Evolutionary conservation across 768 basidiomycete genomes (phyloP), one percentile per base, ranked within the genome.

Genomic region (Lentinula boryana): DNA sequence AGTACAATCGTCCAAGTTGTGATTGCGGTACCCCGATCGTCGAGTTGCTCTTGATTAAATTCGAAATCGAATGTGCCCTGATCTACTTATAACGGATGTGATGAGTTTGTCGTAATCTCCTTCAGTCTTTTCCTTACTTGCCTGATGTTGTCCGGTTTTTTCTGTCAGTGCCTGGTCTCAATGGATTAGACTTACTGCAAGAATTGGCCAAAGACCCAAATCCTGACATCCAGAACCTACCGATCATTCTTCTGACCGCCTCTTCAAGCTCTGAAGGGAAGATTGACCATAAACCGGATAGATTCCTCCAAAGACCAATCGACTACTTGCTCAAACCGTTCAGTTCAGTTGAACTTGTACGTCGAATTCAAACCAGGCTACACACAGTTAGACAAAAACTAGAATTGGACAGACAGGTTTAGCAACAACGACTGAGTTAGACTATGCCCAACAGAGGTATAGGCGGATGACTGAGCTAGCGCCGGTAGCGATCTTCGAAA

Each of bases 11-110:
- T 21, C 5, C 60, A 53, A 50, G 60, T 52, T 23, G 52, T 60
- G 15, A 27, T 60, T 13, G 52, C 60, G 23, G 49, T 60, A 13
- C 33, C 33, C 60, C 7, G 51, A 60, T 36, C 52, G 60, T 13
- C 60, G 51, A 21, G 60, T 23, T 21, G 60, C 60, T 32, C 48
- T 60, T 9, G 60, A 60, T 50, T 60, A 32, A 12, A 50, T 60
- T 27, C 60, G 43, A 13, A 54, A 60, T 16, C 38, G 55, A 4
- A 33, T 31, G 38, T 21, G 33, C 8, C 60, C 60, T 8, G 60
- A 60, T 40, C 27, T 60, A 16, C n/a, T 60, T 5, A 18, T 60
- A 27, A 60, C 60, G 10, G 60, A 60, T 36, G 31, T 60, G 33
- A 60, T 60, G 60, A 60, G 60, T 27, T 16, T 15, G 46, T 59